Base-by-base conservation (phyloP, 257 asterid genomes). In the Gentiana straminea region DNA sequence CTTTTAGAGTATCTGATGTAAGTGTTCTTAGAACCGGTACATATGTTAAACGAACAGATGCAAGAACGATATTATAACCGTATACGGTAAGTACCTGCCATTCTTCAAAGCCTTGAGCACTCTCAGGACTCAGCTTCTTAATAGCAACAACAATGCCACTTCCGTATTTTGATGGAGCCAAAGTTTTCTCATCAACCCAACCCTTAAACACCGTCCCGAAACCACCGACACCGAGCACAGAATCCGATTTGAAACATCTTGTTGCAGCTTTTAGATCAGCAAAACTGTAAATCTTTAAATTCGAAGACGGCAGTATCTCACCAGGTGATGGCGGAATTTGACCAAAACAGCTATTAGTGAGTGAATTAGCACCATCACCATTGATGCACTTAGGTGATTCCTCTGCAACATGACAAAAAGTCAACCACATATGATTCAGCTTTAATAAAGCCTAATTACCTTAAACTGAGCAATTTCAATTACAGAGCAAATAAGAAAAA, bases 121-220 rank as follows among this genome's bases (percentile, higher is more conserved):
- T 74, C 50, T 77, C 83, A 0, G 68, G 34, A 49, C 68, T 77
- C 54, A 77, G 68, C 62, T 77, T 77, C 73, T 77, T 77, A 58
- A 77, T 77, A 37, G 83, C 83, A 69, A 77, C 80, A 36, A 70
- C 61, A 60, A 68, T 65, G 39, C 83, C 83, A 57, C 48, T 48
- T 45, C 80, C 80, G 50, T 49, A 4, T 59, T 44, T 70, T 39
- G 83, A n/a, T 0, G 83, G 78, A 32, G 65, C 50, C 59, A 74
- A 67, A 3, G 78, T 74, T 59, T 66, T 74, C 48, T 68, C 77
- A 65, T 77, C 80, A 53, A 77, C 78, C 83, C 83, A 77, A 38
- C 83, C 83, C 64, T 74, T 77, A 51, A 13, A 74, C 8, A 77
- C 83, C 2, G 80, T 74, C 45, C 83, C 83, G 57, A 77, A 77